Percentiles rank a stretch among this genome's conserved stretches.
phyloP scores from a whole-genome alignment of 768 basidiomycete genomes.

The Boletus sensibilis region DNA sequence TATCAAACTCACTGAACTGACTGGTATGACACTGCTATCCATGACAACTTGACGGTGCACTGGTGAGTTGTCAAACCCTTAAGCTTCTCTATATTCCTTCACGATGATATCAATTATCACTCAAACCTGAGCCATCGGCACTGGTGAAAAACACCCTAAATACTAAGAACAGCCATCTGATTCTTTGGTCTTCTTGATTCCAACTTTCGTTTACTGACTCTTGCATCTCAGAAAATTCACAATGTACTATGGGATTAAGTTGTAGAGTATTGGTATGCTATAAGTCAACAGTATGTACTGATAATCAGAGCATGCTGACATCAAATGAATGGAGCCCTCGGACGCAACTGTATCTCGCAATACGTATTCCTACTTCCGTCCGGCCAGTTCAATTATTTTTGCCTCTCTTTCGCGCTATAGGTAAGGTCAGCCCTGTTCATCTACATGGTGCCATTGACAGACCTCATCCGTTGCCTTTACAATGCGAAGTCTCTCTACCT shows the following conservation, averaged over 20 bases:
- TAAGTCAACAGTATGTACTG: neutral
- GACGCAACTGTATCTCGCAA: neutral
- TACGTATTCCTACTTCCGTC: constrained; percentile 7
- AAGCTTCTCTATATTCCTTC: neutral
- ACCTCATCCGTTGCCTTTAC: constrained; percentile 69
- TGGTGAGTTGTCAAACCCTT: neutral
- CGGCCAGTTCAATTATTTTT: constrained; percentile 41
- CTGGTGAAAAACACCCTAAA: constrained; percentile 31
- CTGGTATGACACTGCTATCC: neutral
- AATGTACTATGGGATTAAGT: neutral
- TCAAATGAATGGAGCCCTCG: neutral
- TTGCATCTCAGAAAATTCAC: constrained; percentile 5
- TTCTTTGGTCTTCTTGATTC: neutral
- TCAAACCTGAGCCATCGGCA: constrained; percentile 30
- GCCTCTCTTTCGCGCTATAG: constrained; percentile 53
- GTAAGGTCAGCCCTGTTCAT: constrained; percentile 2
- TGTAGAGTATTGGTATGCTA: constrained; percentile 1
- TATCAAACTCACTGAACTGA: too few relatives aligned
- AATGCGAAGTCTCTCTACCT: constrained; percentile 64
- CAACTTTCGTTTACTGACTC: constrained; percentile 11
- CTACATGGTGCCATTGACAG: constrained; percentile 11
- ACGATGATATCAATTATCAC: constrained; percentile 28
- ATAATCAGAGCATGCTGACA: neutral
- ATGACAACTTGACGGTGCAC: neutral
- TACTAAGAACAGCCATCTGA: constrained; percentile 39